A percentile compares a stretch with the other conserved stretches of the same genome.
These are phyloP conservation scores for Neoboletus subvelutipes DNA, from an alignment of 768 basidiomycete species.

Conservation along the genomic window DNA sequence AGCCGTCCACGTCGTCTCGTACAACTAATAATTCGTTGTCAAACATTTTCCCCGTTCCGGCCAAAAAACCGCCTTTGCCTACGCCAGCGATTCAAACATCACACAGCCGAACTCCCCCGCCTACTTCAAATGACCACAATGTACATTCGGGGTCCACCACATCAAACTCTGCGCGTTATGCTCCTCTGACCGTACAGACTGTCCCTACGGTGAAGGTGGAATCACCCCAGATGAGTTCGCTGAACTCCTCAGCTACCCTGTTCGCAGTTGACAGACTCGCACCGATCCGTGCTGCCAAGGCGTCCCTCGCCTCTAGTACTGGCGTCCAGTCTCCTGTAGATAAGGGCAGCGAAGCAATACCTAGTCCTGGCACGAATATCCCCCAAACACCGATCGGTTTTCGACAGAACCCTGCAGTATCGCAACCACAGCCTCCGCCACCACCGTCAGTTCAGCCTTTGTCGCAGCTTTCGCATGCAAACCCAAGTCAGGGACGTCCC, in stretches of 20 bases:
- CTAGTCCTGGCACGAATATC: neutral
- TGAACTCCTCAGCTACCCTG: slow-evolving; percentile 6
- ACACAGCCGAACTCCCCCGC: neutral
- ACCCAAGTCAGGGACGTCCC: slow-evolving; percentile 2
- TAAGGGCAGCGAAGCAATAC: neutral
- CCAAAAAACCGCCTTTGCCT: neutral
- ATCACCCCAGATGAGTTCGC: slow-evolving; percentile 12
- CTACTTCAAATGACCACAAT: neutral
- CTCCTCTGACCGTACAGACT: slow-evolving; percentile 14
- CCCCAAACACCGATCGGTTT: neutral
- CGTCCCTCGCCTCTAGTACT: slow-evolving; percentile 17
- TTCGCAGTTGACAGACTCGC: slow-evolving; percentile 29
- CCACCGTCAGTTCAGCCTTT: neutral
- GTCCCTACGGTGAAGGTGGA: slow-evolving; percentile 16
- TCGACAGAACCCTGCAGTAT: neutral
- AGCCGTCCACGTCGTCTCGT: slow-evolving; percentile 11
- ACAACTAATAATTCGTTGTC: slow-evolving; percentile 23
- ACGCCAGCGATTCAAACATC: neutral
- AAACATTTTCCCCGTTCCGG: neutral
- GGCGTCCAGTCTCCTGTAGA: slow-evolving; percentile 12
- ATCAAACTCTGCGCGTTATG: neutral
- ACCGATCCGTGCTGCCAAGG: slow-evolving; percentile 35
- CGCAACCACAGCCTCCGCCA: slow-evolving; percentile 1
- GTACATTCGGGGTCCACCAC: neutral
- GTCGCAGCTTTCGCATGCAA: slow-evolving; percentile 1